Base-by-base conservation (phyloP, 352 stramenopile genomes). In the Elongisporangium prolatum region DNA sequence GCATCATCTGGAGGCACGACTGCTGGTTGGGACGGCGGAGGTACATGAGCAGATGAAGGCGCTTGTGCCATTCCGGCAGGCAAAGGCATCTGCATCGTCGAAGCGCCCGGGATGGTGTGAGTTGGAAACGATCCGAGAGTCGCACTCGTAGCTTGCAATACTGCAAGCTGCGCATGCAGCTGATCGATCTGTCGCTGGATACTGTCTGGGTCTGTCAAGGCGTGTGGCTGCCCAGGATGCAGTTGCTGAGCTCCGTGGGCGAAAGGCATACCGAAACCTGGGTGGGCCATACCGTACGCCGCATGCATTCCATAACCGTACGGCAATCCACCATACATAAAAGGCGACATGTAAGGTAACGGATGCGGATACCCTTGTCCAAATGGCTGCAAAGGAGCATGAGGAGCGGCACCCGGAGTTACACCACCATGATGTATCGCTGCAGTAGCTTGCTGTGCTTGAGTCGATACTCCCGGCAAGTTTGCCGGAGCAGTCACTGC, bases 261-360 rank as follows among this genome's bases (percentile, higher is more conserved):
- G 0, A 59, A 68, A 6, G 67, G 65, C 51, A 78, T 73, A 0
- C 75, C 75, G 40, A 78, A 82, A 21, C 71, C 59, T 47, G 76
- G 76, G 2, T 67, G 64, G 56, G 84, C 71, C 64, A 79, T 75
- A n/a, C 80, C 80, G 24, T 82, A 88, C 0, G 65, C 68, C 56
- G 73, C 71, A 18, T 75, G 71, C 63, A 87, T 75, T 0, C 76
- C 80, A 22, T 74, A 88, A 17, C 74, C 80, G 55, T 78, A 88
- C 14, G 76, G 74, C 37, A 63, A 52, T 2, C 57, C 76, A 21
- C 60, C 68, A 67, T 84, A 89, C 76, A 91, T 86, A 50, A 80
- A 77, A 22, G 78, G 77, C 16, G 68, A 66, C 66, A 82, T 75
- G 60, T 78, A 89, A 20, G 77, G 78, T 16, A 48, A 52, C 53